Conservation (phyloP, 805 yeast genomes). For the Blastobotrys chiropterorum region DNA sequence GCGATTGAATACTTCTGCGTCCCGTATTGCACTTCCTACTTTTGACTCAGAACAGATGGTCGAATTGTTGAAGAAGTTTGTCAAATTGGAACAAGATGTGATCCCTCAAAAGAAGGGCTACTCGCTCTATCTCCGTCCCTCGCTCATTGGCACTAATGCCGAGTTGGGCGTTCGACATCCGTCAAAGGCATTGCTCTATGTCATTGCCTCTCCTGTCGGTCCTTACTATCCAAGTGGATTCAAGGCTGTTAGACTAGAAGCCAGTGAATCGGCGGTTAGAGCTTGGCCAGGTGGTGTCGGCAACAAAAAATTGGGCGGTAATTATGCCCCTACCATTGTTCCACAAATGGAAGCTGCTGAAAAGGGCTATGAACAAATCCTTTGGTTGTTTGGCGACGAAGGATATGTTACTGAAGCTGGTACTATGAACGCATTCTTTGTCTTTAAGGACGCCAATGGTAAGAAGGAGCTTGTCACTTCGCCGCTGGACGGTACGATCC, state of each 20-base stretch:
- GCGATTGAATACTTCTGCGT: constrained; percentile 45
- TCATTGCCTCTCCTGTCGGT: constrained; percentile 27
- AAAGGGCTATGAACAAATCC: constrained; percentile 45
- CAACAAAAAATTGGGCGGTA: constrained; percentile 48
- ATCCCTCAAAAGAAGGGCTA: constrained; percentile 35
- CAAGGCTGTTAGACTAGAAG: constrained; percentile 45
- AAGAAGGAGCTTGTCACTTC: constrained; percentile 45
- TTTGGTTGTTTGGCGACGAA: constrained; percentile 49
- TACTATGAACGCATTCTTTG: constrained; percentile 48
- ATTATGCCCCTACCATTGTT: constrained; percentile 47
- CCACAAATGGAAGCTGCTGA: constrained; percentile 41
- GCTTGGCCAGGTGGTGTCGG: constrained; percentile 58
- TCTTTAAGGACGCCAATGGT: constrained; percentile 36
- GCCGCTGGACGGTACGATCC: constrained; percentile 45
- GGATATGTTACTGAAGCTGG: constrained; percentile 51
- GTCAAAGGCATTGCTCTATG: constrained; percentile 26
- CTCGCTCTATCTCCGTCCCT: constrained; percentile 43
- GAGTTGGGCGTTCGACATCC: constrained; percentile 44
- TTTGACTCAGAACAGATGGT: constrained; percentile 42
- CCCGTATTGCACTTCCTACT: constrained; percentile 42
- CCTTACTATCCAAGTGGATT: constrained; percentile 30
- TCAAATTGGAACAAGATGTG: constrained; percentile 38
- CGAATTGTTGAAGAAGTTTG: constrained; percentile 38
- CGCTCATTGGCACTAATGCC: constrained; percentile 44
- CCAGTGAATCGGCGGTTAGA: constrained; percentile 43